Conservation (phyloP, 2,329 filamentous ascomycete species). For the Colletotrichum theobromicola region DNA sequence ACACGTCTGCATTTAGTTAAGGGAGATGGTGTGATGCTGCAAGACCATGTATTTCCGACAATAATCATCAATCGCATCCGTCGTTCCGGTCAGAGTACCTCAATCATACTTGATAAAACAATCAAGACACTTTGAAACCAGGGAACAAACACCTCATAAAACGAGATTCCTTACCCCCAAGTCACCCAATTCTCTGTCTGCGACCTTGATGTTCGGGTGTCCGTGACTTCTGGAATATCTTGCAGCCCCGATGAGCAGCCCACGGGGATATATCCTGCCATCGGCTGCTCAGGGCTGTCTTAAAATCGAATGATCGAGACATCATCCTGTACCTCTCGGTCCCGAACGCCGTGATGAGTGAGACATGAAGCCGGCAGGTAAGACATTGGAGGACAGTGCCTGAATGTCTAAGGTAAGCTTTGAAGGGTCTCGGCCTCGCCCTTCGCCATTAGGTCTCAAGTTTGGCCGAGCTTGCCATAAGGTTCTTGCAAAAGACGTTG, state of each 20-base stretch:
- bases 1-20: neutral
- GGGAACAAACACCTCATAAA: neutral
- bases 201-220: neutral
- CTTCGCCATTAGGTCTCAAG: neutral
- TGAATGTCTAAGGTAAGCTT: neutral
- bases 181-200: neutral
- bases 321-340: neutral
- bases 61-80: neutral
- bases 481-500: neutral
- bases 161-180: neutral
- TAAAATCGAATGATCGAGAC: neutral
- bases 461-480: neutral
- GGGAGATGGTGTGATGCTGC: neutral
- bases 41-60: neutral
- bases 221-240: accelerated
- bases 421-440: neutral
- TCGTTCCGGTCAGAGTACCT: neutral
- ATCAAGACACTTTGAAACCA: neutral
- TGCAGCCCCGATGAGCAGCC: neutral
- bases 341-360: neutral
- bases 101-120: neutral
- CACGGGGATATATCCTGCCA: neutral
- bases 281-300: neutral
- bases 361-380: neutral
- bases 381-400: neutral